Evolutionary conservation across 257 asterid genomes (phyloP).

Genomic region (Scutellaria baicalensis): DNA sequence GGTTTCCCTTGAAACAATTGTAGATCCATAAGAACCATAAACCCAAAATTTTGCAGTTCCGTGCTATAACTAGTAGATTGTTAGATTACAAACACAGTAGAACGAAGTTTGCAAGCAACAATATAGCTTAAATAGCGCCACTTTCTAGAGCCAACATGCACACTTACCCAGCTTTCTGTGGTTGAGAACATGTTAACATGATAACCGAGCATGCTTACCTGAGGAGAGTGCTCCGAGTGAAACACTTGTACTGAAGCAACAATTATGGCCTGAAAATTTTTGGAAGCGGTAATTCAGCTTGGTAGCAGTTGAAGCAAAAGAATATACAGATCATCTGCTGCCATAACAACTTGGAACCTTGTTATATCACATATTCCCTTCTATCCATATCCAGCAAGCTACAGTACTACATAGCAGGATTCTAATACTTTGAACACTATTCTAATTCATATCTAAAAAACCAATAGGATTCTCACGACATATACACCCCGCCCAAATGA

Average conservation of each 20-base stretch:
- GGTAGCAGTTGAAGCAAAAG: slow-evolving; percentile 16
- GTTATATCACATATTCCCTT: neutral
- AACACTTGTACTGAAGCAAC: slow-evolving; percentile 34
- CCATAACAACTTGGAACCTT: slow-evolving; percentile 17
- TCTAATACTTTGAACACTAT: slow-evolving; percentile 5
- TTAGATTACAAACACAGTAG: slow-evolving; percentile 1
- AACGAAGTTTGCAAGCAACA: neutral
- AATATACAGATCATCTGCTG: slow-evolving; percentile 17
- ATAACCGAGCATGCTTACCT: slow-evolving; percentile 30
- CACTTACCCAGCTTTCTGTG: slow-evolving; percentile 32
- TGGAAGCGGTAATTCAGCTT: slow-evolving; percentile 35
- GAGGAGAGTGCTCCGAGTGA: slow-evolving; percentile 30
- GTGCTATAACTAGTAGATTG: neutral
- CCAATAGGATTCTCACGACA: slow-evolving; percentile 1
- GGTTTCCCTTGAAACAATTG: neutral
- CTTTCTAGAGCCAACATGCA: slow-evolving; percentile 3
- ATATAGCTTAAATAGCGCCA: neutral
- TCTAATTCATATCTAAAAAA: slow-evolving; percentile 4
- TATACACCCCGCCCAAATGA: neutral
- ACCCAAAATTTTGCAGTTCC: slow-evolving; percentile 2
- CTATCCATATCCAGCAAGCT: slow-evolving; percentile 1
- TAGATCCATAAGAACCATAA: neutral
- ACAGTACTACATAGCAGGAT: neutral
- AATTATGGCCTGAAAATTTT: slow-evolving; percentile 56
- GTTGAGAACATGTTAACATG: neutral